Evolutionary conservation across 306 rosid genomes (phyloP).

Genomic region (Pterocarpus santalinus): DNA sequence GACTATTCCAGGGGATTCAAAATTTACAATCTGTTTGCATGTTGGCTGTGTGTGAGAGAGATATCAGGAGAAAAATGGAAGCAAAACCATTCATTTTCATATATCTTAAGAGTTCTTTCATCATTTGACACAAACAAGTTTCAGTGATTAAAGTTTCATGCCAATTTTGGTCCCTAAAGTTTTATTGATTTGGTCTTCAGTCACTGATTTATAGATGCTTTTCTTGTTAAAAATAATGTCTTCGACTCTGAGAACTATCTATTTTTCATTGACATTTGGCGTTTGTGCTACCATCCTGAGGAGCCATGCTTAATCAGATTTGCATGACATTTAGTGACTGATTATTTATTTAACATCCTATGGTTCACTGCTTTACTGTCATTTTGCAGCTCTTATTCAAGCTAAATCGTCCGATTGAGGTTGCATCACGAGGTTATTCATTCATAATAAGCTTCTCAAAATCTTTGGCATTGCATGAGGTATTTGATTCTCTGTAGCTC

Average conservation of each 20-base stretch:
- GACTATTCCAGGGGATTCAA: conserved; percentile 14
- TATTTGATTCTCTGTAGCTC: conserved; percentile 51
- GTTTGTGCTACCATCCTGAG: conserved; percentile 32
- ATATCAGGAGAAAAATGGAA: conserved; percentile 16
- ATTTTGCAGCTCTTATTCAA: conserved; percentile 86
- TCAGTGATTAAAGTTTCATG: conserved; percentile 19
- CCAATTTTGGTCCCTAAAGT: conserved; percentile 25
- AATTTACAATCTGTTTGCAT: conserved; percentile 16
- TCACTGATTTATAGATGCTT: conserved; percentile 12
- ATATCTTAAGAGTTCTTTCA: conserved; percentile 9
- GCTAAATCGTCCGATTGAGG: conserved; percentile 91
- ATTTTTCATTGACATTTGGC: conserved; percentile 32
- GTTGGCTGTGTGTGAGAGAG: conserved; percentile 19
- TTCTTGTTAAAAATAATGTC: conserved; percentile 11
- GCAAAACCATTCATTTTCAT: conserved; percentile 34
- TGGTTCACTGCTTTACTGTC: conserved; percentile 45
- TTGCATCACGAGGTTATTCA: conserved; percentile 89
- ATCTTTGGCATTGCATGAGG: conserved; percentile 85
- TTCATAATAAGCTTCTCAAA: conserved; percentile 95
- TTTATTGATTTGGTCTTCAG: conserved; percentile 2
- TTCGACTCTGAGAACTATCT: conserved; percentile 18
- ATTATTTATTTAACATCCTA: conserved; percentile 35
- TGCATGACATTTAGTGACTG: background rate
- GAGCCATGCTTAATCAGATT: conserved; percentile 39
- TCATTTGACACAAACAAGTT: background rate